Percentiles rank a stretch among this genome's conserved stretches.
phyloP scores from a whole-genome alignment of 768 basidiomycete genomes.

The Solioccasus polychromus region DNA sequence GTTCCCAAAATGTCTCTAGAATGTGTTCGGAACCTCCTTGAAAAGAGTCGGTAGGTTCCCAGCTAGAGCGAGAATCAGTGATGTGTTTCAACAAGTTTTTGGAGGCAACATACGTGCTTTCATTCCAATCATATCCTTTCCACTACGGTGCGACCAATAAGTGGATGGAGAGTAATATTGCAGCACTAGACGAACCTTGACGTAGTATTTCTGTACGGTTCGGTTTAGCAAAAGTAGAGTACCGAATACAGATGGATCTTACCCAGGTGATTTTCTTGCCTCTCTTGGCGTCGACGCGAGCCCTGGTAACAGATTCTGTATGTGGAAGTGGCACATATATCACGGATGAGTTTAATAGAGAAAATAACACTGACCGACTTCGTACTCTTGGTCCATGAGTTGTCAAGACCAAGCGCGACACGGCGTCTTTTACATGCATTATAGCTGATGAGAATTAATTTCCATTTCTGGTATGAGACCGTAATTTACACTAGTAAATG shows the following conservation, averaged over 20 bases:
- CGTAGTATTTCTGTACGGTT: constrained; percentile 48
- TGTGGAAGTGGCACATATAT: constrained; percentile 1
- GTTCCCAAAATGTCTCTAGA: constrained; percentile 36
- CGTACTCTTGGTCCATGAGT: constrained; percentile 51
- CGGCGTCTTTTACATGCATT: not conserved
- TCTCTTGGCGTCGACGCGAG: constrained; percentile 46
- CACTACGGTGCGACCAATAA: constrained; percentile 39
- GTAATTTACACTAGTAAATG: no score
- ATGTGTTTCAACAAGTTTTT: not conserved
- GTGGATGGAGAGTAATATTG: not conserved
- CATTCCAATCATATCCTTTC: constrained; percentile 54
- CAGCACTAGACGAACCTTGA: constrained; percentile 44
- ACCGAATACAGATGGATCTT: constrained; percentile 11
- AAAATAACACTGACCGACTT: constrained; percentile 54
- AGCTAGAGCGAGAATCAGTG: constrained; percentile 37
- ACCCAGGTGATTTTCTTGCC: constrained; percentile 54
- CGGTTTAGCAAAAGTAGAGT: constrained; percentile 11
- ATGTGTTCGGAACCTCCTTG: constrained; percentile 53
- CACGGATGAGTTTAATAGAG: not conserved
- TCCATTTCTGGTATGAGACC: constrained; percentile 13
- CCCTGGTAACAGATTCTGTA: constrained; percentile 52
- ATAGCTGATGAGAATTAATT: constrained; percentile 14
- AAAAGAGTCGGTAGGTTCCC: constrained; percentile 68
- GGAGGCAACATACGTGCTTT: constrained; percentile 52
- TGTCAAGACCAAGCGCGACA: constrained; percentile 7